Conservation (phyloP, 2,329 filamentous ascomycete species). For the Lasiodiplodia hormozganensis region DNA sequence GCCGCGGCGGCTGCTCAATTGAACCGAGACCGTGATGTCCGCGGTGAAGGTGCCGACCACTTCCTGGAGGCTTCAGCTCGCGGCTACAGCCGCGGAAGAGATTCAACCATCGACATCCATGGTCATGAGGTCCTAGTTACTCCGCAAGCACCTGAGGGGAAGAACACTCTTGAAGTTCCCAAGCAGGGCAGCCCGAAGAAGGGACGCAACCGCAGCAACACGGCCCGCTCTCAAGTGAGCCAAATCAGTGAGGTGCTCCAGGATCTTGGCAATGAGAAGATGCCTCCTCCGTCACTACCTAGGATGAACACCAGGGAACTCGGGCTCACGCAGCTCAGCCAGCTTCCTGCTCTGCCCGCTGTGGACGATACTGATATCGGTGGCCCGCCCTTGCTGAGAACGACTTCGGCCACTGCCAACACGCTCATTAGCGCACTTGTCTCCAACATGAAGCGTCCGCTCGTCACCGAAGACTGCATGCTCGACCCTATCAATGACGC, state of each 20-base stretch:
- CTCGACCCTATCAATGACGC: constrained; percentile 80
- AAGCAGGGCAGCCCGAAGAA: constrained; percentile 52
- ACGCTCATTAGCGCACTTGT: constrained; percentile 56
- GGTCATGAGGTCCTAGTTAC: constrained; percentile 74
- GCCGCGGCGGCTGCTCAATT: constrained; percentile 52
- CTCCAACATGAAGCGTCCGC: constrained; percentile 74
- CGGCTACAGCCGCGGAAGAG: constrained; percentile 68
- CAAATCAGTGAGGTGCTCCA: constrained; percentile 39
- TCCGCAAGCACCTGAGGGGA: constrained; percentile 68
- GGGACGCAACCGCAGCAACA: constrained; percentile 41
- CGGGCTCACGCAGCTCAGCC: constrained; percentile 71
- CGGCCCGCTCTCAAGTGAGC: constrained; percentile 40
- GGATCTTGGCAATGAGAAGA: constrained; percentile 51
- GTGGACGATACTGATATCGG: constrained; percentile 84
- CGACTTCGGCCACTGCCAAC: constrained; percentile 58
- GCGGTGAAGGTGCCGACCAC: constrained; percentile 77
- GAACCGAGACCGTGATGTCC: constrained; percentile 75
- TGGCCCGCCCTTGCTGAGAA: constrained; percentile 69
- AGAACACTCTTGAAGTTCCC: constrained; percentile 56
- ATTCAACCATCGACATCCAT: constrained; percentile 71
- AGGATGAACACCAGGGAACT: constrained; percentile 71
- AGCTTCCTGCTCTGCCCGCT: constrained; percentile 72
- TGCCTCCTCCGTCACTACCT: constrained; percentile 67
- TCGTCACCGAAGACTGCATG: constrained; percentile 92
- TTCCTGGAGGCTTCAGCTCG: constrained; percentile 63